Percentiles rank a stretch among this genome's conserved stretches.
Evolutionary conservation across 257 asterid species (phyloP).

Genomic region (Solanum chmielewskii): DNA sequence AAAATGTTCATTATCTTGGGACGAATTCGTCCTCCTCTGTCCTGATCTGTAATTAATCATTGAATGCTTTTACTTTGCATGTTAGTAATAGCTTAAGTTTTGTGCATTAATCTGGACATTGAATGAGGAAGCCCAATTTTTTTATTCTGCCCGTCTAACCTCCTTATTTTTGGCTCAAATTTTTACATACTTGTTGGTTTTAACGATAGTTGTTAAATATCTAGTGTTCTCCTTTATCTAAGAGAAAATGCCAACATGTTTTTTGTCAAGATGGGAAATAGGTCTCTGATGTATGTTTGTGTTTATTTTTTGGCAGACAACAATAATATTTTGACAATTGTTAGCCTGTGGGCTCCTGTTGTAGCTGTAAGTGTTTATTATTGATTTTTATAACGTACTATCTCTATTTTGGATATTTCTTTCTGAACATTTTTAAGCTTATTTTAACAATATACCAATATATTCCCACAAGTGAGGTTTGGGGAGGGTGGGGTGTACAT

Average conservation of each 20-base stretch:
- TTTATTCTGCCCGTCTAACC: background rate
- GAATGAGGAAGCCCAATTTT: background rate
- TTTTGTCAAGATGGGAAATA: background rate
- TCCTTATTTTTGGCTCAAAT: background rate
- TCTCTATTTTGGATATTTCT: background rate
- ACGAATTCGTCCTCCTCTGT: background rate
- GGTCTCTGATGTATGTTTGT: background rate
- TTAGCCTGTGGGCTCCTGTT: constrained; percentile 94
- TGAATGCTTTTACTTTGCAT: background rate
- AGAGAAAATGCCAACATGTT: background rate
- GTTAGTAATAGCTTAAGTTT: background rate
- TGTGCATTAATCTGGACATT: background rate
- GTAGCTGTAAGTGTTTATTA: constrained; percentile 70
- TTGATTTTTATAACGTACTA: background rate
- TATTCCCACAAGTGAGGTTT: background rate
- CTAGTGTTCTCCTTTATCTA: background rate
- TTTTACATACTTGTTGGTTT: background rate
- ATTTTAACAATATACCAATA: background rate
- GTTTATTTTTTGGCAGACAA: constrained; percentile 50
- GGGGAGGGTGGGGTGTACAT: background rate
- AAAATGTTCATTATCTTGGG: background rate
- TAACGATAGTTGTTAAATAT: background rate
- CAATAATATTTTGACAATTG: constrained; percentile 58
- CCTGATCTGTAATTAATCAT: background rate
- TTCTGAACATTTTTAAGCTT: background rate